Evolutionary conservation across 306 rosid genomes (phyloP).

Genomic region (Begonia fuchsioides): DNA sequence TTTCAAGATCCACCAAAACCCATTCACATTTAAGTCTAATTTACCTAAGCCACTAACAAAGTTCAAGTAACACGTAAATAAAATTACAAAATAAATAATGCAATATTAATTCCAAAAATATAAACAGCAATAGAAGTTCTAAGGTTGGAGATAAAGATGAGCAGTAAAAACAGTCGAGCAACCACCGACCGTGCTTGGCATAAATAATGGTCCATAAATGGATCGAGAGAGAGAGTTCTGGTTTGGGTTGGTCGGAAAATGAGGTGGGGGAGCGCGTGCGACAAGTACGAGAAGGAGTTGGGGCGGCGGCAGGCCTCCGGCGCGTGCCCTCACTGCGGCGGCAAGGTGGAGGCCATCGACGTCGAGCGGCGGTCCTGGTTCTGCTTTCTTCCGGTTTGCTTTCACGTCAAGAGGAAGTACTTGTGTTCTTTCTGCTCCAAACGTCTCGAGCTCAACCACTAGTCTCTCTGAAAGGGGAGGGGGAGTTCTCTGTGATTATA

Average conservation of each 20-base stretch:
- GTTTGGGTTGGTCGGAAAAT: constrained; percentile 12
- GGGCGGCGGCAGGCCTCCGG: constrained; percentile 75
- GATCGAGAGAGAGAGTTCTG: too few relatives aligned
- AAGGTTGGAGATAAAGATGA: too few relatives aligned
- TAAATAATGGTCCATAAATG: background rate
- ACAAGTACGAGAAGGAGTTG: constrained; percentile 53
- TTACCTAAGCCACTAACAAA: too few relatives aligned
- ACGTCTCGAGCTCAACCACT: constrained; percentile 47
- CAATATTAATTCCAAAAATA: too few relatives aligned
- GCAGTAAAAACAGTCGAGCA: background rate
- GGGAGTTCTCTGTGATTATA: too few relatives aligned
- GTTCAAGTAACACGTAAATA: too few relatives aligned
- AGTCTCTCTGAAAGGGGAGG: too few relatives aligned
- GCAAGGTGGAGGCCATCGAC: constrained; percentile 67
- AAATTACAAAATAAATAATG: too few relatives aligned
- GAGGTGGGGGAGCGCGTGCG: constrained; percentile 51
- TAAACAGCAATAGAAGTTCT: too few relatives aligned
- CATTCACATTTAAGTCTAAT: too few relatives aligned
- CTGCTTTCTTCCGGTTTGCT: constrained; percentile 62
- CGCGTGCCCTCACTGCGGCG: constrained; percentile 70
- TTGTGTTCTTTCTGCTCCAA: constrained; percentile 57
- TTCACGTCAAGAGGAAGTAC: constrained; percentile 68
- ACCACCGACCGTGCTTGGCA: background rate
- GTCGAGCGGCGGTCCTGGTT: constrained; percentile 54
- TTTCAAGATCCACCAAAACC: too few relatives aligned